Evolutionary conservation across 345 rosid genomes (phyloP), one percentile per base, ranked within the genome.

Genomic region (Eucalyptus marginata): DNA sequence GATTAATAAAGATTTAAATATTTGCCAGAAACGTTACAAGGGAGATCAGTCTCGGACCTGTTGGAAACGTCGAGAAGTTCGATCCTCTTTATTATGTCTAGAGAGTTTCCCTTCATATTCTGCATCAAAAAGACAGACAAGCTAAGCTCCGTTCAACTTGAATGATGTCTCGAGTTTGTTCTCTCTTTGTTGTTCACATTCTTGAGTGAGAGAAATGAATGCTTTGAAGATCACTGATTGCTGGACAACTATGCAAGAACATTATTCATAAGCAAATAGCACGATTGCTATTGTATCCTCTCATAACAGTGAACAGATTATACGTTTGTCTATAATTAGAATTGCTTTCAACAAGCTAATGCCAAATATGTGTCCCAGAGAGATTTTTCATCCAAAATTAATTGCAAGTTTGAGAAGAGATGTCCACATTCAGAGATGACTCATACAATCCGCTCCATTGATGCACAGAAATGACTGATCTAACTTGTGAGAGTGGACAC

Each of bases 11-110:
- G 88, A 86, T 18, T 20, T 31, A 36, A 76, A 22, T 6, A 43
- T 43, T 17, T 22, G 13, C 88, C 76, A 52, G 43, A 20, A 22
- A 4, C 7, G 22, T 46, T 87, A 47, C 29, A 8, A 88, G 10
- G 31, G 49, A 46, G 59, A 87, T 36, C 31, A 86, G 80, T 62
- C 22, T 91, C 20, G 12, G 83, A 96, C 98, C 97, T 81, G 89
- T 92, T 94, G 25, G 94, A 94, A 86, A 91, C 92, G 89, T 96
- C 92, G 18, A 97, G 93, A 52, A 89, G 88, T 89, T 95, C 97
- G 5, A 96, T 92, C 93, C 93, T 95, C 95, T 92, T 96, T 49
- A 91, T 90, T 93, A 96, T 89, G 89, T 89, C 92, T 20, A 90
- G 83, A 12, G 94, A 56, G 68, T 94, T 96, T 46, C 90, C 95